Conservation (phyloP, 805 yeast genomes). For the Metschnikowia koreensis region DNA sequence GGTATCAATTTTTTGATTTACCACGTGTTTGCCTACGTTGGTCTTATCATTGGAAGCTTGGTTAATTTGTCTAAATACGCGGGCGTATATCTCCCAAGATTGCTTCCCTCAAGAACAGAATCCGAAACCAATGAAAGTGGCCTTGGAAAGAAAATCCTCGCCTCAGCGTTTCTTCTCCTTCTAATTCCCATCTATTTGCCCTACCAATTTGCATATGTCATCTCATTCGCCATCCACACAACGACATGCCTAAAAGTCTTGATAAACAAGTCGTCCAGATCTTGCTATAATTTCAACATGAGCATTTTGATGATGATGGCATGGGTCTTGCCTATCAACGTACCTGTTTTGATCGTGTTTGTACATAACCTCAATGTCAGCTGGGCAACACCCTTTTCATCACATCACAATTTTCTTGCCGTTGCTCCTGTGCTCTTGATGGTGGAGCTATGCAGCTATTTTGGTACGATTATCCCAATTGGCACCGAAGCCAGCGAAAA, state of each 20-base stretch:
- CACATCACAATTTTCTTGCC: conserved; percentile 82
- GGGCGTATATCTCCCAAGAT: background rate
- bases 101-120: background rate
- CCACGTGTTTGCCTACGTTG: conserved; percentile 19
- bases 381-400: conserved; percentile 82
- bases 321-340: conserved; percentile 75
- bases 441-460: conserved; percentile 48
- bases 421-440: conserved; percentile 68
- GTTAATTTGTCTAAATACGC: background rate
- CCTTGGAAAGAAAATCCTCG: conserved; percentile 23
- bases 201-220: conserved; percentile 72
- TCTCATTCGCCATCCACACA: conserved; percentile 58
- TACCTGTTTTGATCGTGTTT: conserved; percentile 79
- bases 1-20: conserved; percentile 42
- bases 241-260: conserved; percentile 45
- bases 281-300: conserved; percentile 55
- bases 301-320: conserved; percentile 65
- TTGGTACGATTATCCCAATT: conserved; percentile 38
- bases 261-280: conserved; percentile 7
- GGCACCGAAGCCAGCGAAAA: conserved; percentile 3
- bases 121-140: background rate
- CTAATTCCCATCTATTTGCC: conserved; percentile 66
- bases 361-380: conserved; percentile 71
- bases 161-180: conserved; percentile 37
- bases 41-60: conserved; percentile 6